Conservation (phyloP, 1,284 basidiomycete genomes). For the Kwoniella shivajii region DNA sequence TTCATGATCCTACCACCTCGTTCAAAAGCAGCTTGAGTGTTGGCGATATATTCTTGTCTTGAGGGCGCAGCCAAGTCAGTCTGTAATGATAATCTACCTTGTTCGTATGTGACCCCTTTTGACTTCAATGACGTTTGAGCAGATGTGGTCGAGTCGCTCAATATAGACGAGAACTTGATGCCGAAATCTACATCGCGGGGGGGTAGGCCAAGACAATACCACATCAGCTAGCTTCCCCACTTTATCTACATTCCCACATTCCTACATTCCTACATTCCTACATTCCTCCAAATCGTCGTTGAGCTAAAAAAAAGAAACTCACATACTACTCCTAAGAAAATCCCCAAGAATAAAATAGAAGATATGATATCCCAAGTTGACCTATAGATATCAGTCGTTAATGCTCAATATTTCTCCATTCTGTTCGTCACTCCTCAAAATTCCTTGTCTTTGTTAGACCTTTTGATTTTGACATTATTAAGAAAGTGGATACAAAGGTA, state of each 20-base stretch:
- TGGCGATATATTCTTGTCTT: conserved; percentile 38
- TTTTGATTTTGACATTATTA: too few relatives aligned
- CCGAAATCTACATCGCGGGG: conserved; percentile 20
- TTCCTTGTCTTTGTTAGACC: too few relatives aligned
- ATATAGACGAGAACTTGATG: conserved; percentile 18
- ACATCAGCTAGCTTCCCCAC: not conserved
- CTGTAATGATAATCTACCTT: conserved; percentile 29
- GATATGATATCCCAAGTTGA: conserved; percentile 40
- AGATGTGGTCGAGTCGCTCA: conserved; percentile 6
- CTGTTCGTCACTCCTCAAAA: not conserved
- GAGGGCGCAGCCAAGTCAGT: conserved; percentile 35
- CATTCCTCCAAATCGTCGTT: too few relatives aligned
- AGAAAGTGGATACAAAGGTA: too few relatives aligned
- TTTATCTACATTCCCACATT: too few relatives aligned
- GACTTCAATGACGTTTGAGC: conserved; percentile 19
- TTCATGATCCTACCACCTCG: conserved; percentile 36
- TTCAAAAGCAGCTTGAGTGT: conserved; percentile 40
- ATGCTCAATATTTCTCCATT: too few relatives aligned
- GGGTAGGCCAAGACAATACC: too few relatives aligned
- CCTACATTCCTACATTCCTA: too few relatives aligned
- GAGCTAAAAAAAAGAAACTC: conserved; percentile 18
- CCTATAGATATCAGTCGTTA: too few relatives aligned
- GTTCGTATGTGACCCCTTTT: conserved; percentile 28
- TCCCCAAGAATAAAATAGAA: conserved; percentile 32
- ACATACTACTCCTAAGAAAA: conserved; percentile 45